Evolutionary conservation across 176 grass and related monocot species (phyloP), one percentile per base, ranked within the genome.

Genomic region (Puccinellia tenuiflora): DNA sequence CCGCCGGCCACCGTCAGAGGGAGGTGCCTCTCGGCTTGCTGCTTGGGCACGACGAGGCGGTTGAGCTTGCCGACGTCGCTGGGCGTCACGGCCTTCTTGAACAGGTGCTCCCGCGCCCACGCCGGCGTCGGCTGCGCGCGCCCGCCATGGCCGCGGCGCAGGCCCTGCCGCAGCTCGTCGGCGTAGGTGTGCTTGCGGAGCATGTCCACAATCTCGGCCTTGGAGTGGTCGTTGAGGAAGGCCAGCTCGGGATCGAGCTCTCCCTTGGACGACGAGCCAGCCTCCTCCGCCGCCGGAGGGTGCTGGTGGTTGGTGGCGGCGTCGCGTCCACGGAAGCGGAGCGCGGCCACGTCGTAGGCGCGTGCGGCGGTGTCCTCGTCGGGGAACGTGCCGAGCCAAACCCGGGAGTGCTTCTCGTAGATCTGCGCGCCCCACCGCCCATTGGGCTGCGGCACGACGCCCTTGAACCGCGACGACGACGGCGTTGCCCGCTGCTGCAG

Each of bases 351-450:
- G 69, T 97, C 95, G 87, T 97, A 97, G 18, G 92, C 83, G 12
- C 78, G 83, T 8, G 92, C 92, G 7, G 95, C 95, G 54, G 69
- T 57, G 0, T 82, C 67, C 87, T 94, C 92, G 63, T 71, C 48
- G 45, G 85, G 61, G 81, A 97, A 97, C 24, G 95, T 97, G 18
- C 95, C 95, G 42, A 97, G 90, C 95, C 95, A 97, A 30, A 97
- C 90, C 29, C 95, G 86, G 64, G 86, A 70, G 81, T 97, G 90
- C 73, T 75, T 79, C 81, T 97, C 90, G 80, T 97, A 97, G 81
- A 97, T 97, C 86, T 97, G 92, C 26, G 92, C 86, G 8, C 92
- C 92, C 95, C 95, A 94, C 5, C 88, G 73, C 8, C 95, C 92
- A 55, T 94, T 94, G 21, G 90, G 95, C 81, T 94, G 90, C 68